Conservation (phyloP, 805 yeast species). For the Zygosaccharomyces bisporus region DNA sequence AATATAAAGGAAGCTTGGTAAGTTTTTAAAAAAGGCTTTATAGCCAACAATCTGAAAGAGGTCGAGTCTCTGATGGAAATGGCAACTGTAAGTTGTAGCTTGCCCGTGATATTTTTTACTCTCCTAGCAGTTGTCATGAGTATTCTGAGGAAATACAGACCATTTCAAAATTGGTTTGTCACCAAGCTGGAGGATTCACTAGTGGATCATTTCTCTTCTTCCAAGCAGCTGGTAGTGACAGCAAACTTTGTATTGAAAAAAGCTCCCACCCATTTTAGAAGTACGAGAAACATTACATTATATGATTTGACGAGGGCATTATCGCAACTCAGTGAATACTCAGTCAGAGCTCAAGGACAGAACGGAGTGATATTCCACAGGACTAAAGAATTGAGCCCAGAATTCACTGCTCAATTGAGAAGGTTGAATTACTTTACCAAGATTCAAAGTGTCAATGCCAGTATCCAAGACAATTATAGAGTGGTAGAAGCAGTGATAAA, state of each 20-base stretch:
- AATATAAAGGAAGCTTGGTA: not conserved
- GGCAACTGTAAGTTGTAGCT: conserved; percentile 3
- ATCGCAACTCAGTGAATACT: conserved; percentile 20
- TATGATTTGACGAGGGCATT: conserved; percentile 15
- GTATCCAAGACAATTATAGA: conserved; percentile 46
- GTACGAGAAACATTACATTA: conserved; percentile 8
- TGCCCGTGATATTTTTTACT: conserved; percentile 13
- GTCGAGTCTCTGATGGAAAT: not conserved
- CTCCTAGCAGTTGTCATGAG: conserved; percentile 22
- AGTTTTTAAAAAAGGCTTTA: not conserved
- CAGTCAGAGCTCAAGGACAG: conserved; percentile 18
- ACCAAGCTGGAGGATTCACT: conserved; percentile 19
- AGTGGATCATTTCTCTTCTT: conserved; percentile 14
- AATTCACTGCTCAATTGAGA: conserved; percentile 24
- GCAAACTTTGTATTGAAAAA: conserved; percentile 16
- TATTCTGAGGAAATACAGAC: conserved; percentile 21
- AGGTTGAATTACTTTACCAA: conserved; percentile 53
- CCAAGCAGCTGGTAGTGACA: conserved; percentile 12
- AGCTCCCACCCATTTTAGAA: conserved; percentile 8
- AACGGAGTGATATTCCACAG: conserved; percentile 23
- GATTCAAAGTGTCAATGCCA: conserved; percentile 46
- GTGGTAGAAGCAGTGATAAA: conserved; percentile 46
- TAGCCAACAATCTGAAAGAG: not conserved
- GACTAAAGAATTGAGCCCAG: conserved; percentile 14
- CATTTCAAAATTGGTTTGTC: conserved; percentile 21